These are phyloP conservation scores for Stylonectria norvegica DNA, from an alignment of 2,329 filamentous ascomycete species.

Conservation along the genomic window DNA sequence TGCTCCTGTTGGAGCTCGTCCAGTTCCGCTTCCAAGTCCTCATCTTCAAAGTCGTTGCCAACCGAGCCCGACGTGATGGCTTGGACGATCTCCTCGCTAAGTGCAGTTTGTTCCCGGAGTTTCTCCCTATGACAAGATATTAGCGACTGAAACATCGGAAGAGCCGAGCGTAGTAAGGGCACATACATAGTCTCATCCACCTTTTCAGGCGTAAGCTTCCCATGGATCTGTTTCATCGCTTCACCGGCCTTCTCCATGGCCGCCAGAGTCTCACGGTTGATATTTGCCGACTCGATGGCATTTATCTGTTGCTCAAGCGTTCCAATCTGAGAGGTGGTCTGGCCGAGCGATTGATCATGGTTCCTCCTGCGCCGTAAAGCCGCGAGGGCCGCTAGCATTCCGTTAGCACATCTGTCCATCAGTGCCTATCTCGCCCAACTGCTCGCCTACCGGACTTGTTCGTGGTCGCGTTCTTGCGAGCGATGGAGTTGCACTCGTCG, in stretches of 20 bases:
- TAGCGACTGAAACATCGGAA: constrained; percentile 20
- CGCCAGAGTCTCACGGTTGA: constrained; percentile 92
- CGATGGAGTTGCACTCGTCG: constrained; percentile 84
- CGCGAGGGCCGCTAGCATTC: constrained; percentile 71
- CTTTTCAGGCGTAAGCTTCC: constrained; percentile 85
- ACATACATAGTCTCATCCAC: constrained; percentile 92
- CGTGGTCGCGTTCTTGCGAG: constrained; percentile 76
- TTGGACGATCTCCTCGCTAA: constrained; percentile 88
- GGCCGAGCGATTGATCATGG: constrained; percentile 86
- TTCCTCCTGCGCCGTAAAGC: constrained; percentile 92
- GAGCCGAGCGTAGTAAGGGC: not conserved
- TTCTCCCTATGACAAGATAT: constrained; percentile 64
- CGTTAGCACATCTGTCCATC: constrained; percentile 24
- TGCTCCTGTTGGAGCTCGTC: constrained; percentile 86
- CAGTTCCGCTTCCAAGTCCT: constrained; percentile 80
- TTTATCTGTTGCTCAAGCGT: constrained; percentile 95
- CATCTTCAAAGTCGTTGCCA: constrained; percentile 78
- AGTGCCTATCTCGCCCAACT: constrained; percentile 1
- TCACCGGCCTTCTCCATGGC: constrained; percentile 89
- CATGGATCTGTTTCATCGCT: constrained; percentile 92
- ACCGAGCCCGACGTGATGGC: constrained; percentile 73
- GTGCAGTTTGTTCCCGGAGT: constrained; percentile 84
- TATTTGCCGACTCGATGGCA: constrained; percentile 95
- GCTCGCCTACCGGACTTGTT: constrained; percentile 81
- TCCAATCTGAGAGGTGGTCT: constrained; percentile 83